A percentile compares a stretch with the other conserved stretches of the same genome.
phyloP scores from a whole-genome alignment of 1,284 basidiomycete species.

The Sanguinoderma infundibulare region DNA sequence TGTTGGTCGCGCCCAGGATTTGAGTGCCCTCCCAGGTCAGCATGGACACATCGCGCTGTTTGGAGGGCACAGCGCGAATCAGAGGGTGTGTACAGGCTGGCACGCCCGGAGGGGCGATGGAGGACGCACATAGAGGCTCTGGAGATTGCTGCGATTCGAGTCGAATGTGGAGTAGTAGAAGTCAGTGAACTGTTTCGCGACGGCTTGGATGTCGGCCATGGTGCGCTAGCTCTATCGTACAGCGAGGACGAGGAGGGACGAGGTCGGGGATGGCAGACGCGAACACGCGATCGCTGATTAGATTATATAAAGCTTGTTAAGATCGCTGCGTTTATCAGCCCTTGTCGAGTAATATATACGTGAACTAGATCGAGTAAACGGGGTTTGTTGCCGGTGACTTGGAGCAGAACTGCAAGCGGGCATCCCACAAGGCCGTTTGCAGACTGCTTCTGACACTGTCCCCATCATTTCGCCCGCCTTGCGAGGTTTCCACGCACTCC shows the following conservation, averaged over 20 bases:
- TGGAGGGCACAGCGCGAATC: conserved; percentile 2
- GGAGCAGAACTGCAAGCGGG: not conserved
- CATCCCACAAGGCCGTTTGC: not conserved
- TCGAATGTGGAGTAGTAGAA: conserved; percentile 84
- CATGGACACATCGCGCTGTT: conserved; percentile 85
- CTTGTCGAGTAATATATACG: conserved; percentile 18
- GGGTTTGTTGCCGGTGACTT: not conserved
- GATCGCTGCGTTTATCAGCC: conserved; percentile 4
- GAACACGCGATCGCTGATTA: conserved; percentile 26
- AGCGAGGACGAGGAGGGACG: conserved; percentile 26
- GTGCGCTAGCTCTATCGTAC: conserved; percentile 22
- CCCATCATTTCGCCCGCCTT: conserved; percentile 15
- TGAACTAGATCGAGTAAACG: not conserved
- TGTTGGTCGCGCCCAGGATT: conserved; percentile 61
- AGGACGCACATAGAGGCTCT: conserved; percentile 73
- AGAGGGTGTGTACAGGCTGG: conserved; percentile 7
- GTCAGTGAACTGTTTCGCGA: conserved; percentile 71
- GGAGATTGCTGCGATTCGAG: conserved; percentile 55
- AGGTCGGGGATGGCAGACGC: conserved; percentile 13
- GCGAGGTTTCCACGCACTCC: conserved; percentile 13
- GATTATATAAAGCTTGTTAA: conserved; percentile 16
- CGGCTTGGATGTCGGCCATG: conserved; percentile 75
- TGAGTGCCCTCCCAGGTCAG: conserved; percentile 83
- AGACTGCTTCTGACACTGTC: not conserved
- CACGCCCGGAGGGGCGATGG: not conserved